Conservation (phyloP, 768 basidiomycete genomes). For the Tricholomella constricta region DNA sequence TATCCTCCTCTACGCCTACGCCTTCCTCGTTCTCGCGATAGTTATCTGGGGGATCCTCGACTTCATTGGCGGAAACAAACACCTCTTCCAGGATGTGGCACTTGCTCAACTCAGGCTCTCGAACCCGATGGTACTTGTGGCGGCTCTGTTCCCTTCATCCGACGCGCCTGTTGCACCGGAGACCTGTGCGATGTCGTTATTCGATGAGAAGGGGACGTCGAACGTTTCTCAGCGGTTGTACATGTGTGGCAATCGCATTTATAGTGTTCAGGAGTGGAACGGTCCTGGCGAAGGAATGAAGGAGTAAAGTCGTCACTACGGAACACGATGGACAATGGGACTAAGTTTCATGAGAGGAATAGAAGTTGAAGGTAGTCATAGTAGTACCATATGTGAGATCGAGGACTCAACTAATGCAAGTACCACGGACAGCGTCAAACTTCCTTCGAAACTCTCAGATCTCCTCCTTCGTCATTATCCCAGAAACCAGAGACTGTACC, state of each 20-base stretch:
- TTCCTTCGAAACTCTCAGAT: constrained; percentile 68
- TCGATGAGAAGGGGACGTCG: neutral
- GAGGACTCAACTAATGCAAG: no score
- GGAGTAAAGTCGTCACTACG: no score
- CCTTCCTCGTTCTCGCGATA: neutral
- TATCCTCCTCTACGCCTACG: no score
- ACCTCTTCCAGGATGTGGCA: neutral
- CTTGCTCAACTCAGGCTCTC: neutral
- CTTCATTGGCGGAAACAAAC: neutral
- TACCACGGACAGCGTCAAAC: no score
- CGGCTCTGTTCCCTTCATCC: neutral
- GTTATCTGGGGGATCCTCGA: neutral
- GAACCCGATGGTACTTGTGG: neutral
- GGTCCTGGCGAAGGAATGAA: no score
- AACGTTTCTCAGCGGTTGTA: neutral
- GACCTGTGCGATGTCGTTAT: neutral
- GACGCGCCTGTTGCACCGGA: neutral
- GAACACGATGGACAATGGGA: no score
- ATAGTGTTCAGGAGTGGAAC: no score
- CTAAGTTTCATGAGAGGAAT: no score
- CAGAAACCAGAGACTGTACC: constrained; percentile 52
- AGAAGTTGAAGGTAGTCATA: no score
- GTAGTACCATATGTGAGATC: no score
- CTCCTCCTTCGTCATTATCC: constrained; percentile 78
- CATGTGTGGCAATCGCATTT: neutral